These are phyloP conservation scores for Limnomonas spitsbergensis DNA, from an alignment of 139 green algal genomes.

Conservation along the genomic window DNA sequence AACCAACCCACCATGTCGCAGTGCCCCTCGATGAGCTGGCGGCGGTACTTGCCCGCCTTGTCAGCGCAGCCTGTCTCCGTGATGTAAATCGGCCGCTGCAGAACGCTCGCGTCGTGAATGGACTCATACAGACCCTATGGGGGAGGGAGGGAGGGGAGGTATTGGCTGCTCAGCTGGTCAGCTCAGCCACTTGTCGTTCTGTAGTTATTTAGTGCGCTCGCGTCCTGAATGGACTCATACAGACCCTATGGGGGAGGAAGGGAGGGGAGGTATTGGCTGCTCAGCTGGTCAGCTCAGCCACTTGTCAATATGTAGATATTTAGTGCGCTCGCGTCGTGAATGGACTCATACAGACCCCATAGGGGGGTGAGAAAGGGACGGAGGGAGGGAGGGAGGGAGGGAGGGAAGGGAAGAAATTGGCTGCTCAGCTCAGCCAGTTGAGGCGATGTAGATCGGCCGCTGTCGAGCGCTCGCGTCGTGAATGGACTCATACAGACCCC, in stretches of 20 bases:
- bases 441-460: too few species aligned
- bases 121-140: constrained; percentile 33
- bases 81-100: constrained; percentile 73
- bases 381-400: too few species aligned
- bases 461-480: too few species aligned
- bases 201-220: constrained; percentile 46
- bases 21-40: constrained; percentile 16
- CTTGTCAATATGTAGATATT: constrained; percentile 79
- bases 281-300: constrained; percentile 58
- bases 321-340: constrained; percentile 14
- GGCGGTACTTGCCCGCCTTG: constrained; percentile 30
- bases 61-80: constrained; percentile 78
- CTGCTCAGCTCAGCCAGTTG: too few species aligned
- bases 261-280: constrained; percentile 18
- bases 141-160: too few species aligned
- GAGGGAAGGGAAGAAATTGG: neutral
- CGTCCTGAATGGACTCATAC: constrained; percentile 29
- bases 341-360: constrained; percentile 31
- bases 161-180: constrained; percentile 44
- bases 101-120: constrained; percentile 11
- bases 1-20: neutral
- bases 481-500: too few species aligned
- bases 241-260: too few species aligned
- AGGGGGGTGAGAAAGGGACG: too few species aligned
- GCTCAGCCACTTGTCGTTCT: constrained; percentile 77